These are phyloP conservation scores for Saitozyma sp. DNA, from an alignment of 768 basidiomycete species.

Conservation along the genomic window DNA sequence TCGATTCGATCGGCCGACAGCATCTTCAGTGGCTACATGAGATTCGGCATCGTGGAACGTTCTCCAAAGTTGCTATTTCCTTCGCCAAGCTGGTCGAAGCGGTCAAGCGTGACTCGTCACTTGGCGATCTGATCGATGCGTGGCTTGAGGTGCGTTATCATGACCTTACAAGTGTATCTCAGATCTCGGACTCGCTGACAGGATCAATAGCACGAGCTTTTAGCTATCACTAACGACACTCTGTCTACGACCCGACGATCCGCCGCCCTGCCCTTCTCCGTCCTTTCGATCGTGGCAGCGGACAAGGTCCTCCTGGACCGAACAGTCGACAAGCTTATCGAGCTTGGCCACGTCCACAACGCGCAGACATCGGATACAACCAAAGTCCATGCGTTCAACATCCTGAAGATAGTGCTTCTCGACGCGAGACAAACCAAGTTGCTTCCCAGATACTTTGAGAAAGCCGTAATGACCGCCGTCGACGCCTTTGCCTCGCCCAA, in stretches of 20 bases:
- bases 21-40: conserved; percentile 48
- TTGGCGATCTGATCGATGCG: conserved; percentile 19
- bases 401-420: conserved; percentile 45
- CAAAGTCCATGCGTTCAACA: conserved; percentile 51
- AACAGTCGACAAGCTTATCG: conserved; percentile 29
- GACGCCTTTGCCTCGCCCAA: conserved; percentile 42
- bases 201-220: conserved; percentile 33
- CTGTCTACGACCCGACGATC: conserved; percentile 49
- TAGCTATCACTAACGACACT: conserved; percentile 30
- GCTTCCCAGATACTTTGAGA: conserved; percentile 42
- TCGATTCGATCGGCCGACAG: conserved; percentile 29
- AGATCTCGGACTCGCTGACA: conserved; percentile 4
- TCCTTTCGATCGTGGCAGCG: conserved; percentile 40
- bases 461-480: conserved; percentile 38
- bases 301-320: conserved; percentile 31
- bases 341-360: conserved; percentile 32
- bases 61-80: conserved; percentile 46
- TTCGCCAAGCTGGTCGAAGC: conserved; percentile 37
- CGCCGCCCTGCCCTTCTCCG: conserved; percentile 45
- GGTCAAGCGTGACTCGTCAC: conserved; percentile 11
- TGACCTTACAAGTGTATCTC: background rate
- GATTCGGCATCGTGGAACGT: conserved; percentile 50
- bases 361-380: conserved; percentile 31
- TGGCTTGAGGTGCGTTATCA: conserved; percentile 43
- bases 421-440: conserved; percentile 41